Base-by-base conservation (phyloP, 306 rosid genomes). In the Corylus americana region DNA sequence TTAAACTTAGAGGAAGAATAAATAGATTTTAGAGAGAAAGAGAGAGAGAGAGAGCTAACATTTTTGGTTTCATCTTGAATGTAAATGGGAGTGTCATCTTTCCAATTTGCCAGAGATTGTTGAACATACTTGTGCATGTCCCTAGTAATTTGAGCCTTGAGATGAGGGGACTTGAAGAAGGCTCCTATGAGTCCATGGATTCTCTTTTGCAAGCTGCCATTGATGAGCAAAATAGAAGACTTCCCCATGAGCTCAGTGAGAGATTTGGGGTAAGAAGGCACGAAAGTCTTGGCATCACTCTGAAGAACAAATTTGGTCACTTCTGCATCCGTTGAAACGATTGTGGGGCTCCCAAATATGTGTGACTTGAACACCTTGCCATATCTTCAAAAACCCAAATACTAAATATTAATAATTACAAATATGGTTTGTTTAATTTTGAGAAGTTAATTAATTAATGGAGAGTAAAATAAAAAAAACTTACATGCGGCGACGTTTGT, bases 301-400 rank as follows among this genome's bases (percentile, higher is more conserved):
- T 95, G 98, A 66, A 95, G 89, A 80, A 95, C 86, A 49, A 95
- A 85, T 73, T 82, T 93, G 62, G 88, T 95, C 77, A 93, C 98
- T 78, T 91, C 98, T 74, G 96, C 92, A 89, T 95, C 98, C 8
- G 96, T 93, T 2, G 99, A 93, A 75, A 95, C 87, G 57, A 95
- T 93, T 8, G 97, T 90, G 16, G 96, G 90, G 64, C 93, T 93
- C 70, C 98, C 99, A 89, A 95, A 95, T 89, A 95, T 86, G 85
- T 95, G 99, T 27, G 99, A 95, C 87, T 89, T 95, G 50, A 95
- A 95, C 90, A 95, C 99, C 77, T 93, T 93, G 1, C 99, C 99
- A 76, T 95, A 89, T 92, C 99, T 95, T 5, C 47, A 79, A 74
- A 77, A 47, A 72, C 80, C 59, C 22, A 72, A 53, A 9, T 39